Percentiles rank a stretch among this genome's conserved stretches.
Evolutionary conservation across 345 rosid genomes (phyloP).

Genomic region (Combretum micranthum): DNA sequence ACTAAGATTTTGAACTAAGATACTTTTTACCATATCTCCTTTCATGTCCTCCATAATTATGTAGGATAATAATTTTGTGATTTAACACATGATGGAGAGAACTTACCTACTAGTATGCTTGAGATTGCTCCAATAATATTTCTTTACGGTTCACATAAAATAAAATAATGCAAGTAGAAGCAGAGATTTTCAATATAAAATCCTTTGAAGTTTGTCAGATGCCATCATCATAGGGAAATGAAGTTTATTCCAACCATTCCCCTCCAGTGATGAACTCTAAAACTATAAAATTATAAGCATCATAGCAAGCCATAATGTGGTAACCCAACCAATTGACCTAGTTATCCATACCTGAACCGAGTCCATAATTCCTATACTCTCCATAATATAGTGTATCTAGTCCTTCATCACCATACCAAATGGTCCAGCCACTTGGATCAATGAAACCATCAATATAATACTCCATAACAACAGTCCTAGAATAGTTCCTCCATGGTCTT

Average conservation of each 20-base stretch:
- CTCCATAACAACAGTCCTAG: constrained; percentile 53
- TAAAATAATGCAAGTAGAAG: background rate
- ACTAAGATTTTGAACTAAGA: too few relatives aligned
- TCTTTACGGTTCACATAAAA: background rate
- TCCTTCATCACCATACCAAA: constrained; percentile 42
- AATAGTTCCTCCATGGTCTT: constrained; percentile 65
- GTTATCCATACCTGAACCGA: constrained; percentile 48
- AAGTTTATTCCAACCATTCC: constrained; percentile 73
- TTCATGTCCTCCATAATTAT: too few relatives aligned
- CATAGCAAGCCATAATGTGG: constrained; percentile 54
- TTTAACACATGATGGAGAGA: too few relatives aligned
- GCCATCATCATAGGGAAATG: constrained; percentile 65
- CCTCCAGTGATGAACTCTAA: constrained; percentile 61
- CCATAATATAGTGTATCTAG: constrained; percentile 64
- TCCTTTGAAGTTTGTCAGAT: constrained; percentile 21
- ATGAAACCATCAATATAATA: constrained; percentile 66
- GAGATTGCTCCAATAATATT: too few relatives aligned
- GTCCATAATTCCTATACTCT: constrained; percentile 72
- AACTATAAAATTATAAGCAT: constrained; percentile 58
- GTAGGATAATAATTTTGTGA: too few relatives aligned
- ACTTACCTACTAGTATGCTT: too few relatives aligned
- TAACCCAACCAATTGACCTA: constrained; percentile 73
- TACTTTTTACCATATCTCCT: too few relatives aligned
- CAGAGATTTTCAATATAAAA: background rate
- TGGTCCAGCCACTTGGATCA: constrained; percentile 55